phyloP scores from a whole-genome alignment of 1,139 yeast genomes.

The Nadsonia commutata region DNA sequence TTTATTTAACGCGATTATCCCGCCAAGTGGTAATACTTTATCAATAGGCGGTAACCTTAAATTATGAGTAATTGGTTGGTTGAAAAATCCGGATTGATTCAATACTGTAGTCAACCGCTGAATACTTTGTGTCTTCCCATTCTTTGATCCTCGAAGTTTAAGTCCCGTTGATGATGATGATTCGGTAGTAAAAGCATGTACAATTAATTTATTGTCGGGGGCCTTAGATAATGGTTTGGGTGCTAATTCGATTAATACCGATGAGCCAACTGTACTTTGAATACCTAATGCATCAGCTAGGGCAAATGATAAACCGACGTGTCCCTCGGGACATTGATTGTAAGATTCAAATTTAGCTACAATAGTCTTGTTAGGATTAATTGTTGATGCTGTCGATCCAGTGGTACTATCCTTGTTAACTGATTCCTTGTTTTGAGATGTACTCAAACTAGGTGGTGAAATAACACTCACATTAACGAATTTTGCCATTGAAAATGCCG shows the following conservation, averaged over 20 bases:
- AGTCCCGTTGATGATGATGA: constrained; percentile 18
- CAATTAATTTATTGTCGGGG: constrained; percentile 19
- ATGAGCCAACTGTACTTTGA: constrained; percentile 34
- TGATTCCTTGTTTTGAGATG: constrained; percentile 4
- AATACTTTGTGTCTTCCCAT: too few relatives aligned
- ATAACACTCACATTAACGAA: constrained; percentile 2
- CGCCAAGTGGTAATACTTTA: constrained; percentile 44
- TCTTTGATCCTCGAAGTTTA: constrained; percentile 1
- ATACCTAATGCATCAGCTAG: constrained; percentile 47
- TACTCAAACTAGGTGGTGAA: constrained; percentile 2
- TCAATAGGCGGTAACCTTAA: constrained; percentile 32
- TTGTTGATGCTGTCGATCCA: constrained; percentile 1
- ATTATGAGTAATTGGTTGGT: constrained; percentile 16
- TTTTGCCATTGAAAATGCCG: background rate
- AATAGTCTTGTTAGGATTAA: constrained; percentile 27
- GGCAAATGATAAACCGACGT: constrained; percentile 41
- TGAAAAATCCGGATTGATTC: constrained; percentile 7
- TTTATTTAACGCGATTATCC: constrained; percentile 38
- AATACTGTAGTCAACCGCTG: too few relatives aligned
- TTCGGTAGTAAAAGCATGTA: constrained; percentile 46
- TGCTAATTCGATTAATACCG: constrained; percentile 40
- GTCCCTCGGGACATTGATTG: constrained; percentile 27
- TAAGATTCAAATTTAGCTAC: constrained; percentile 39
- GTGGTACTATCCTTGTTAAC: background rate
- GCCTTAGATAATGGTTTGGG: constrained; percentile 21